A percentile compares a stretch with the other conserved stretches of the same genome.
These are phyloP conservation scores for Bolboschoenoplectus hybrid DNA, from an alignment of 202 grass and related monocot genomes.

Conservation along the genomic window DNA sequence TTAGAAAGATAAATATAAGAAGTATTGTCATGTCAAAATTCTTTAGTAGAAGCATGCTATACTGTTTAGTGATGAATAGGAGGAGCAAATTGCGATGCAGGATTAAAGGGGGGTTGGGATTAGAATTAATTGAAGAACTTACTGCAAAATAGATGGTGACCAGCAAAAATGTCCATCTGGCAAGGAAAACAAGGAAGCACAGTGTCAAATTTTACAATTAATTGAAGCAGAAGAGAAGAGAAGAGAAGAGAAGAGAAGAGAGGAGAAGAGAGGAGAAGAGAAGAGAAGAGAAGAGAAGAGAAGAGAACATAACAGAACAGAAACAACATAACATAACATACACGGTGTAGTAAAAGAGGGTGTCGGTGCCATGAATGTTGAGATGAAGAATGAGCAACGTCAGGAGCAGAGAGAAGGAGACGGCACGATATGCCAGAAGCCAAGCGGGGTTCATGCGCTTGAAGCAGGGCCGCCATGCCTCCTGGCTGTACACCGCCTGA, in stretches of 20 bases:
- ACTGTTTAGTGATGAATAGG: not conserved
- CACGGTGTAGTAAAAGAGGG: slow-evolving; percentile 79
- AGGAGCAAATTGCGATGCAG: not conserved
- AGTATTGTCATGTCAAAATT: too few relatives aligned
- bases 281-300: not conserved
- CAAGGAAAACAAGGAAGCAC: slow-evolving; percentile 1
- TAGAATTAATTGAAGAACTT: slow-evolving; percentile 43
- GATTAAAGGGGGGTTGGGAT: not conserved
- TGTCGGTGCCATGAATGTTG: slow-evolving; percentile 49
- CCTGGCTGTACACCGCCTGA: slow-evolving; percentile 48
- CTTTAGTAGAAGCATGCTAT: not conserved
- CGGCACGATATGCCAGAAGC: slow-evolving; percentile 65
- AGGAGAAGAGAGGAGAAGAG: not conserved
- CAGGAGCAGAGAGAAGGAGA: slow-evolving; percentile 57
- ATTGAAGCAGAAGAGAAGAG: not conserved
- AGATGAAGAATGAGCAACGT: slow-evolving; percentile 53
- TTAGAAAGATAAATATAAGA: not conserved
- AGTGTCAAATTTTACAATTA: not conserved
- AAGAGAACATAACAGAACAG: not conserved
- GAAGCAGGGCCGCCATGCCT: slow-evolving; percentile 79
- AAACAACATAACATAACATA: slow-evolving; percentile 33
- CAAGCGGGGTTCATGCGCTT: slow-evolving; percentile 68
- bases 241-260: not conserved
- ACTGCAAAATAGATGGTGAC: slow-evolving; percentile 92
- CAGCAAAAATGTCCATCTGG: slow-evolving; percentile 90